phyloP scores from a whole-genome alignment of 177 flowering plant genomes.

The Vitis hybrid region DNA sequence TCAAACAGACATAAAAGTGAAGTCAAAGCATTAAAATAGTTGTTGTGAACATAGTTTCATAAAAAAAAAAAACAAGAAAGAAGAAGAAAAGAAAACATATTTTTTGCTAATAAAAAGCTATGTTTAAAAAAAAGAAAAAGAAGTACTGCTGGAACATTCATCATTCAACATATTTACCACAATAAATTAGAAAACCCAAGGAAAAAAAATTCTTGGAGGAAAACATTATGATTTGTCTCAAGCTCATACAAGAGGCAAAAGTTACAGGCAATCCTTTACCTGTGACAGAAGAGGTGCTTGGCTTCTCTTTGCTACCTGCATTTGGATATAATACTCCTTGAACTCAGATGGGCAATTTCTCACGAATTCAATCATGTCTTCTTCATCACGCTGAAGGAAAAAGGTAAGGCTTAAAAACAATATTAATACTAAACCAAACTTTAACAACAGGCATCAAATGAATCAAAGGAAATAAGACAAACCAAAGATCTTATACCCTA shows the following conservation, averaged over 20 bases:
- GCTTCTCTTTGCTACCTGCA: constrained; percentile 96
- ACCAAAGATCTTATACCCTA: not conserved
- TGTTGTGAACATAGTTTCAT: too few species aligned
- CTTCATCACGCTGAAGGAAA: constrained; percentile 75
- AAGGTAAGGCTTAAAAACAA: not conserved
- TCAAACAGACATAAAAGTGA: too few species aligned
- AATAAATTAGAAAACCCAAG: not conserved
- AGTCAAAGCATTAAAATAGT: too few species aligned
- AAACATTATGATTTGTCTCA: too few species aligned
- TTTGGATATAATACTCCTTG: constrained; percentile 92
- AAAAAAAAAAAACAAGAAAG: too few species aligned
- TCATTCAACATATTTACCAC: too few species aligned
- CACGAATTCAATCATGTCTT: constrained; percentile 82
- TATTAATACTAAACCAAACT: not conserved
- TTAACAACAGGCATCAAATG: not conserved
- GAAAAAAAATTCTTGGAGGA: not conserved
- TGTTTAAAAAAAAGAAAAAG: too few species aligned
- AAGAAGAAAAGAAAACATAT: too few species aligned
- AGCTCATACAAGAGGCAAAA: not conserved
- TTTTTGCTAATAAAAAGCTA: too few species aligned
- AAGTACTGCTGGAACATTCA: too few species aligned
- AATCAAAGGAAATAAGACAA: not conserved
- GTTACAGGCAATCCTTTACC: constrained; percentile 33
- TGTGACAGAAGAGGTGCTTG: constrained; percentile 91
- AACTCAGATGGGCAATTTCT: constrained; percentile 80